Conservation (phyloP, 2,329 filamentous ascomycete genomes). For the Lomentospora prolificans region DNA sequence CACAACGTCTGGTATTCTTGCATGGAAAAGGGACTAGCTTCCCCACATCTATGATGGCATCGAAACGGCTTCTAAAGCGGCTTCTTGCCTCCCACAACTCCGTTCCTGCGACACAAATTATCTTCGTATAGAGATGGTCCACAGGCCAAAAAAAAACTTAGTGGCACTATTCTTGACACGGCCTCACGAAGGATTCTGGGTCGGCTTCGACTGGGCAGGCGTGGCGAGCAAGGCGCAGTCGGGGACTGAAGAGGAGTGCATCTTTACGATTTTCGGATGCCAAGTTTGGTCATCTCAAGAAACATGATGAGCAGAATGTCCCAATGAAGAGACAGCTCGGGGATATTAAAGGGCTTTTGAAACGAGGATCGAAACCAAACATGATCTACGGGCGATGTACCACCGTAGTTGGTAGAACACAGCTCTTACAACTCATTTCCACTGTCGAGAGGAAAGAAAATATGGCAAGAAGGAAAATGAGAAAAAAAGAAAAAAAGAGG, state of each 20-base stretch:
- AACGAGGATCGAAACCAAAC: constrained; percentile 7
- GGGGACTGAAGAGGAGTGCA: background rate
- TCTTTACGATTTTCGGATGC: background rate
- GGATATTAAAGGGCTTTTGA: constrained; percentile 5
- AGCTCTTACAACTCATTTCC: background rate
- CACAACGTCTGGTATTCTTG: background rate
- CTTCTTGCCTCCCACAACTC: background rate
- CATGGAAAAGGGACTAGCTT: background rate
- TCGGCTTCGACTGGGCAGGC: too few species aligned
- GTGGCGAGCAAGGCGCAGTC: background rate
- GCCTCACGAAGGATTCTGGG: background rate
- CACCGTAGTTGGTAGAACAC: background rate
- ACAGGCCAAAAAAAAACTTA: too few species aligned
- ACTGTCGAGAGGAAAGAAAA: background rate
- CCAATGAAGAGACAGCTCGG: background rate
- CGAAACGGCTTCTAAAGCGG: too few species aligned
- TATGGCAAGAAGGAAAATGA: too few species aligned
- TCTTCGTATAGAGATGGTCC: too few species aligned
- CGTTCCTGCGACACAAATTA: too few species aligned
- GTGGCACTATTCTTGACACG: background rate
- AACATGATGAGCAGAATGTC: background rate
- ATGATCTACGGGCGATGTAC: background rate
- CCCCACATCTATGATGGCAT: background rate
- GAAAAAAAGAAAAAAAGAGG: too few species aligned
- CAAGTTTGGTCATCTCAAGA: background rate